Conservation (phyloP, 1,284 basidiomycete genomes). For the Chondrostereum purpureum region DNA sequence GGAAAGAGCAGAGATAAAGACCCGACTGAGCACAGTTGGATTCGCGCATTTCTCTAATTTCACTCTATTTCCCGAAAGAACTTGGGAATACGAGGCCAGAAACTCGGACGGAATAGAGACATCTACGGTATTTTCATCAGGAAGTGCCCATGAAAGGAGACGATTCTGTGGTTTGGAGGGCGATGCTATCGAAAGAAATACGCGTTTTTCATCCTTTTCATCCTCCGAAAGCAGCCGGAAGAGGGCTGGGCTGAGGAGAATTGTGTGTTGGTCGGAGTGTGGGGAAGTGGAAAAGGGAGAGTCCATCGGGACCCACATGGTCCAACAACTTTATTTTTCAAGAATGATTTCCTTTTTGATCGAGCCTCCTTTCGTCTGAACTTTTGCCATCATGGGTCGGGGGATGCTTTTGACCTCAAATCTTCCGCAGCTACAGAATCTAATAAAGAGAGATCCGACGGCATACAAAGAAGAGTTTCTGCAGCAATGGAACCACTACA, state of each 20-base stretch:
- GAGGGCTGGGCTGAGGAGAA: too few relatives aligned
- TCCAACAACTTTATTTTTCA: too few relatives aligned
- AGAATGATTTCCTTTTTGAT: too few relatives aligned
- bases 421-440: conserved; percentile 83
- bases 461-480: conserved; percentile 95
- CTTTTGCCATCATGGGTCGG: conserved; percentile 37
- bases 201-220: too few relatives aligned
- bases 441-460: conserved; percentile 91
- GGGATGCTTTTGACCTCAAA: conserved; percentile 65
- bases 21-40: conserved; percentile 27
- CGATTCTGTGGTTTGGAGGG: too few relatives aligned
- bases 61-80: conserved; percentile 17
- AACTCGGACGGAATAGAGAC: conserved; percentile 12
- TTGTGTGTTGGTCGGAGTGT: not conserved
- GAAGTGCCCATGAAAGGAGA: too few relatives aligned
- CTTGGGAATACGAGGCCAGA: conserved; percentile 16
- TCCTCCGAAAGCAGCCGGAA: too few relatives aligned
- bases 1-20: conserved; percentile 43
- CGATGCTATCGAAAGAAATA: too few relatives aligned
- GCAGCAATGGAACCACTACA: conserved; percentile 98
- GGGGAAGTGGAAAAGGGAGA: not conserved
- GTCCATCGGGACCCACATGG: too few relatives aligned
- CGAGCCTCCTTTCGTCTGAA: too few relatives aligned
- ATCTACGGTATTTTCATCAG: too few relatives aligned
- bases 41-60: conserved; percentile 10